Conservation (phyloP, 1,139 yeast genomes). For the Debaryomyces subglobosus region DNA sequence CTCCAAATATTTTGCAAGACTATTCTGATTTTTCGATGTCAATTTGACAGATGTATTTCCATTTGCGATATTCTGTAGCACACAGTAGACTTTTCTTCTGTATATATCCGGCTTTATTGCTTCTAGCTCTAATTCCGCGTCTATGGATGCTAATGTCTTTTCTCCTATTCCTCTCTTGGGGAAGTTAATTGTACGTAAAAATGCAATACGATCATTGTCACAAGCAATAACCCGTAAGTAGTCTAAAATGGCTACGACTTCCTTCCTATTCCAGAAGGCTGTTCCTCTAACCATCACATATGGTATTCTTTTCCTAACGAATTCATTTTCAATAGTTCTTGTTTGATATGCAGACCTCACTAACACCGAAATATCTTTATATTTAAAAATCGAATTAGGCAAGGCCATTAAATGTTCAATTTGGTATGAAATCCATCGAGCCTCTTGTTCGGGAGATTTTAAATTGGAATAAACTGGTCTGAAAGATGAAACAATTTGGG, state of each 20-base stretch:
- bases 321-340: conserved; percentile 60
- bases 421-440: conserved; percentile 59
- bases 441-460: conserved; percentile 52
- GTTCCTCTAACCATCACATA: conserved; percentile 70
- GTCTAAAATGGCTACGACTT: conserved; percentile 64
- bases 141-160: conserved; percentile 38
- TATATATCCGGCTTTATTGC: neutral
- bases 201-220: conserved; percentile 59
- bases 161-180: conserved; percentile 79
- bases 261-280: conserved; percentile 80
- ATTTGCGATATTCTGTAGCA: conserved; percentile 8
- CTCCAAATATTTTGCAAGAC: conserved; percentile 29
- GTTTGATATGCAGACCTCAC: conserved; percentile 66
- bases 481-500: conserved; percentile 45
- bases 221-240: conserved; percentile 64
- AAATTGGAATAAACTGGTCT: conserved; percentile 53
- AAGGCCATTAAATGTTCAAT: conserved; percentile 48
- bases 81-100: conserved; percentile 10
- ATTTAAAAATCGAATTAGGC: conserved; percentile 39
- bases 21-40: conserved; percentile 15
- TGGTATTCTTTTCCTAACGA: conserved; percentile 59
- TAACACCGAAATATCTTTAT: conserved; percentile 69
- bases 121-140: conserved; percentile 5
- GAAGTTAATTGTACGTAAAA: conserved; percentile 55
- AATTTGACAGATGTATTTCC: conserved; percentile 12